Evolutionary conservation across 129 eudicot genomes (phyloP).

Genomic region (Pittosporum tobira): DNA sequence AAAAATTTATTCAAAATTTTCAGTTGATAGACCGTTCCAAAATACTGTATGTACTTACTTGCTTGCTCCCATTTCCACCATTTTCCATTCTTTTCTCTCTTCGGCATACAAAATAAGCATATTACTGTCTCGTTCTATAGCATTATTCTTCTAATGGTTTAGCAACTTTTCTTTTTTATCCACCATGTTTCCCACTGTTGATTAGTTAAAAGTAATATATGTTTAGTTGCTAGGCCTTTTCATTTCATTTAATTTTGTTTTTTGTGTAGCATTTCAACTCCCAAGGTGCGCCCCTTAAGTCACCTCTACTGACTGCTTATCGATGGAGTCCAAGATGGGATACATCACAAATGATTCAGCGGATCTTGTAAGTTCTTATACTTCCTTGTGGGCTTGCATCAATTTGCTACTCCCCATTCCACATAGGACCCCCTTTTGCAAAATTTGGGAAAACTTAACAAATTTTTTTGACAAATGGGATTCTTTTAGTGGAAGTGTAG

Average conservation of each 20-base stretch:
- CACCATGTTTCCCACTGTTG: background rate
- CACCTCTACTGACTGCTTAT: conserved; percentile 47
- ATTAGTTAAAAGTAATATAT: background rate
- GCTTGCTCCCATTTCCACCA: background rate
- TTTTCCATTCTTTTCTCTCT: background rate
- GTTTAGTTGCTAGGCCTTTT: background rate
- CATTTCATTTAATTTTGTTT: background rate
- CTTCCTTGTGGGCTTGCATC: background rate
- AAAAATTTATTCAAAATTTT: no score
- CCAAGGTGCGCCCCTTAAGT: conserved; percentile 55
- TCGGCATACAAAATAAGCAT: no score
- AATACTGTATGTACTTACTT: background rate
- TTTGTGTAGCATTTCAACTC: conserved; percentile 58
- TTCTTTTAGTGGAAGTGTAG: no score
- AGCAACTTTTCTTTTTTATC: background rate
- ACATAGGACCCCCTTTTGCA: no score
- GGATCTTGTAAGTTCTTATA: conserved; percentile 60
- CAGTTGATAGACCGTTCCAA: background rate
- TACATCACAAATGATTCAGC: conserved; percentile 56
- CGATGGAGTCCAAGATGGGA: conserved; percentile 99
- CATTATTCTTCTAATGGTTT: background rate
- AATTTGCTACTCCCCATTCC: background rate
- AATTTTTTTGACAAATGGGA: no score
- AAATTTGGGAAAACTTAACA: no score
- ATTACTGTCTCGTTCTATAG: no score